Evolutionary conservation across 1,139 yeast species (phyloP).

Genomic region (Saccharomyces pastorianus): DNA sequence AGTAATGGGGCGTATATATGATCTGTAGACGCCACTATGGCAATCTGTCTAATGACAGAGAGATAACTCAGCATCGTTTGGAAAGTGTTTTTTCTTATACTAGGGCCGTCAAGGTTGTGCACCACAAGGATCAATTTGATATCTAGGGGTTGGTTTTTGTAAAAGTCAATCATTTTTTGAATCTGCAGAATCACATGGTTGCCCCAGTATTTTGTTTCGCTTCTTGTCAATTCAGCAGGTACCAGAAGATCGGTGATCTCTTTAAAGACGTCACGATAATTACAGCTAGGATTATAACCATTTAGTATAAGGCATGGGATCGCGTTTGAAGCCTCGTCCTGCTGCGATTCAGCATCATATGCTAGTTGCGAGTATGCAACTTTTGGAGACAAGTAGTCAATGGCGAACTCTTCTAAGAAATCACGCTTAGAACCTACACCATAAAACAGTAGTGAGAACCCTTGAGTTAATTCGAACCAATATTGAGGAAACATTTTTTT

Average conservation of each 20-base stretch:
- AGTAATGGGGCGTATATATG: slow-evolving; percentile 73
- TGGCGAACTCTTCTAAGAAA: slow-evolving; percentile 52
- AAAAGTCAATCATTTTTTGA: slow-evolving; percentile 31
- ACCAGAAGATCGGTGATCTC: slow-evolving; percentile 37
- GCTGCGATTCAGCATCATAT: slow-evolving; percentile 1
- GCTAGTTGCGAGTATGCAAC: slow-evolving; percentile 10
- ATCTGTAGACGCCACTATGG: slow-evolving; percentile 66
- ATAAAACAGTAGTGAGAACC: slow-evolving; percentile 66
- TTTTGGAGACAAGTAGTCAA: slow-evolving; percentile 39
- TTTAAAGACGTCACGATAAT: slow-evolving; percentile 48
- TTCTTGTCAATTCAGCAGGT: slow-evolving; percentile 27
- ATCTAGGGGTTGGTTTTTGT: slow-evolving; percentile 24
- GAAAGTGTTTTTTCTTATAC: slow-evolving; percentile 57
- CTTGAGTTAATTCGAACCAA: slow-evolving; percentile 72
- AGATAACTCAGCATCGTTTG: slow-evolving; percentile 62
- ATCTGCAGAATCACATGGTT: slow-evolving; percentile 30
- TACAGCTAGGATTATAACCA: slow-evolving; percentile 73
- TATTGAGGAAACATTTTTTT: slow-evolving; percentile 64
- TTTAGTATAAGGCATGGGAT: slow-evolving; percentile 59
- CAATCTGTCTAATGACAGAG: slow-evolving; percentile 55
- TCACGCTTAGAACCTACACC: slow-evolving; percentile 83
- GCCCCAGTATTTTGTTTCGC: slow-evolving; percentile 32
- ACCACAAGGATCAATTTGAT: slow-evolving; percentile 52
- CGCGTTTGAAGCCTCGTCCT: slow-evolving; percentile 13
- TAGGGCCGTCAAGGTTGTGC: slow-evolving; percentile 78